Percentiles rank a stretch among this genome's conserved stretches.
Evolutionary conservation across 495 filamentous ascomycete genomes (phyloP).

Genomic region (Penicillium paradoxum): DNA sequence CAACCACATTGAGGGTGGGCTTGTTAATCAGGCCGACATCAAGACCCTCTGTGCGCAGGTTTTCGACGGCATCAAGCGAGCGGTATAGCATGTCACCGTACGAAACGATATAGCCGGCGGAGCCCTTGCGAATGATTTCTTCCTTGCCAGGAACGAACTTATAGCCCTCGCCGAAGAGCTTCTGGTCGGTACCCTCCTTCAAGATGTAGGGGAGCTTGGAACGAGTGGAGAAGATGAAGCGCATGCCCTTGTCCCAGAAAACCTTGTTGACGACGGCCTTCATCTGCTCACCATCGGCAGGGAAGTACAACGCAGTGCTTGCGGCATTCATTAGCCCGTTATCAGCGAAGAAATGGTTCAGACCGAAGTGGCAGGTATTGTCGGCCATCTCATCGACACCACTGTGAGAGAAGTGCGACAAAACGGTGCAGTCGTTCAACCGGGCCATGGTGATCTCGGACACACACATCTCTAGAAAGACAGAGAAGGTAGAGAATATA

Average conservation of each 20-base stretch:
- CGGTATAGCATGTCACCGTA: constrained; percentile 43
- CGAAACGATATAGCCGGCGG: constrained; percentile 35
- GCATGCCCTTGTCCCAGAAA: constrained; percentile 34
- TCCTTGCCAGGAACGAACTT: constrained; percentile 39
- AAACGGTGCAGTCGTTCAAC: constrained; percentile 36
- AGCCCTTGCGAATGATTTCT: constrained; percentile 33
- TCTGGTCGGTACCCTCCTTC: constrained; percentile 33
- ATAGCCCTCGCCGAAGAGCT: constrained; percentile 34
- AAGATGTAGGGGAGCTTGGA: constrained; percentile 40
- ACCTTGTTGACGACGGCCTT: constrained; percentile 36
- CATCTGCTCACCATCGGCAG: constrained; percentile 41
- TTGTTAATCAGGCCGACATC: constrained; percentile 39
- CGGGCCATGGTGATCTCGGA: constrained; percentile 42
- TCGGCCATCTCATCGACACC: constrained; percentile 42
- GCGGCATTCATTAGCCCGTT: constrained; percentile 36
- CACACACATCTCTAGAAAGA: constrained; percentile 39
- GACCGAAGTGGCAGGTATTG: constrained; percentile 41
- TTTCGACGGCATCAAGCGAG: constrained; percentile 36
- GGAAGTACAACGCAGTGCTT: constrained; percentile 34
- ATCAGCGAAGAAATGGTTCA: constrained; percentile 42
- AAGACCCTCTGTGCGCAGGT: constrained; percentile 28
- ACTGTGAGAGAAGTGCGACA: constrained; percentile 39
- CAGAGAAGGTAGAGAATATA: constrained; percentile 40
- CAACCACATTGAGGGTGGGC: constrained; percentile 37
- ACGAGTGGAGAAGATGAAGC: constrained; percentile 40